These are phyloP conservation scores for Boeremia exigua DNA, from an alignment of 2,329 filamentous ascomycete genomes.

Conservation along the genomic window DNA sequence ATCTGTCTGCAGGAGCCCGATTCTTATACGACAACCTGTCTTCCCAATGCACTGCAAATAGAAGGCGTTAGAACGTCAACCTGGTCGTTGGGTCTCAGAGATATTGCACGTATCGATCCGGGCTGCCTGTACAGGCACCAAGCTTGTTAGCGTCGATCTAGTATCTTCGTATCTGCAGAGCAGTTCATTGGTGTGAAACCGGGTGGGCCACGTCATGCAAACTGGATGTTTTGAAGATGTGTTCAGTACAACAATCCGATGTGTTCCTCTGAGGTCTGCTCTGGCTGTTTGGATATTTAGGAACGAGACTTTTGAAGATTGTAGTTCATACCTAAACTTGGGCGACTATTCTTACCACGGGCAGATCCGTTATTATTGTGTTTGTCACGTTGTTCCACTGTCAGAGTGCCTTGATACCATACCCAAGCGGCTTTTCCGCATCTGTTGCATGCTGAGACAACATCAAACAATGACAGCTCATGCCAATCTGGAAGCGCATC, in stretches of 20 bases:
- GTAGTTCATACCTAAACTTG: no score
- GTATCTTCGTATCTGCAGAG: neutral
- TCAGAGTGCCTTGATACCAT: neutral
- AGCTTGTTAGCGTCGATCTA: neutral
- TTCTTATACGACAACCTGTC: neutral
- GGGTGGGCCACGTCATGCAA: neutral
- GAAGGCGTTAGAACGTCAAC: neutral
- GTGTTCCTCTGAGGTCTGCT: neutral
- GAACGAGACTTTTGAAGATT: no score
- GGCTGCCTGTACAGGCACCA: neutral
- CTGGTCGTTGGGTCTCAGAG: neutral
- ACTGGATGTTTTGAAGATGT: neutral
- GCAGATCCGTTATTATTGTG: neutral
- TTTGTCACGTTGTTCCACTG: neutral
- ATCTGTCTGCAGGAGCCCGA: neutral
- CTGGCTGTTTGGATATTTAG: no score
- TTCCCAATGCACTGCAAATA: neutral
- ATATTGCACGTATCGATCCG: neutral
- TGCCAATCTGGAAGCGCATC: neutral
- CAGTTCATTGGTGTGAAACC: slow-evolving; percentile 8
- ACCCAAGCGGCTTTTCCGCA: neutral
- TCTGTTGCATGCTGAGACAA: slow-evolving; percentile 7
- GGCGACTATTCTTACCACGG: no score
- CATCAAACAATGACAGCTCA: slow-evolving; percentile 10
- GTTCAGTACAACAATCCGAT: neutral